phyloP scores from a whole-genome alignment of 805 yeast species.

The Sugiyamaella americana region DNA sequence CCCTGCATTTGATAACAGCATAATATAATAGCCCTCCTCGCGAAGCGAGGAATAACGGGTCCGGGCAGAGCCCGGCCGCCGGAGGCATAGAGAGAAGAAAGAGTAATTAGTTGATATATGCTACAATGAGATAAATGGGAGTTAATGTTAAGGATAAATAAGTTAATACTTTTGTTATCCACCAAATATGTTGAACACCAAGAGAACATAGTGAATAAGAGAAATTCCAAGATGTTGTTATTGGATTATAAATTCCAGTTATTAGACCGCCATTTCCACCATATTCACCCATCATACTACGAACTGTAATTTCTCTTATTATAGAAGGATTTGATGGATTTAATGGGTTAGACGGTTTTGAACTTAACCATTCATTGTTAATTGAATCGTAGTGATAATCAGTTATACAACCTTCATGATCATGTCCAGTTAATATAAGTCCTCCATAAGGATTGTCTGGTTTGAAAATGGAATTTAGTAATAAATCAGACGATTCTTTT shows the following conservation, averaged over 20 bases:
- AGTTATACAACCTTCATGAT: slow-evolving; percentile 87
- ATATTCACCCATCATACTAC: slow-evolving; percentile 95
- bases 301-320: slow-evolving; percentile 64
- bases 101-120: neutral
- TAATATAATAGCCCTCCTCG: no score
- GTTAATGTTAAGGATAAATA: neutral
- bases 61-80: neutral
- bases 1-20: no score
- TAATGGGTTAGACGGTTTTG: no score
- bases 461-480: slow-evolving; percentile 61
- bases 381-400: slow-evolving; percentile 43
- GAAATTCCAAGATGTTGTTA: slow-evolving; percentile 49
- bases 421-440: slow-evolving; percentile 86
- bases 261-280: slow-evolving; percentile 84
- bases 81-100: neutral
- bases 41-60: no score
- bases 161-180: slow-evolving; percentile 64
- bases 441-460: slow-evolving; percentile 48
- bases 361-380: slow-evolving; percentile 8
- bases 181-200: slow-evolving; percentile 88
- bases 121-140: neutral
- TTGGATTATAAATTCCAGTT: slow-evolving; percentile 57
- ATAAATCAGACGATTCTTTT: slow-evolving; percentile 55
- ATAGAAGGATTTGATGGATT: slow-evolving; percentile 10
- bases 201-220: slow-evolving; percentile 72